Conservation (phyloP, 106 monocot genomes). For the Agapanthus africanus region DNA sequence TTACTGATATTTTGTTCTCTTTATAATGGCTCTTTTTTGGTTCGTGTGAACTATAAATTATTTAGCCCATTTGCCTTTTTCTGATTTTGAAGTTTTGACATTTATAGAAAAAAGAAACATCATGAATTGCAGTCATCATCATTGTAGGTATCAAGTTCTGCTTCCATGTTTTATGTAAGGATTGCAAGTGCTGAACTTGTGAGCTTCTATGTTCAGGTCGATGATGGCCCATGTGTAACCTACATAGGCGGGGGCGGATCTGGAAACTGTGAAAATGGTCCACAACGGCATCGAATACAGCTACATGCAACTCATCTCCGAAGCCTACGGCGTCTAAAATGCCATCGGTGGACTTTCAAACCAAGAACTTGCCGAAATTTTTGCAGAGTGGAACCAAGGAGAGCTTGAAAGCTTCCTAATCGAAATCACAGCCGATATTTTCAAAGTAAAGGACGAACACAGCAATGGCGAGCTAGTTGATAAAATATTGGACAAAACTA, state of each 20-base stretch:
- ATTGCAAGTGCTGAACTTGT: constrained; percentile 1
- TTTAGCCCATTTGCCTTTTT: background rate
- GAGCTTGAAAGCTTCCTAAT: constrained; percentile 36
- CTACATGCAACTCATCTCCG: constrained; percentile 32
- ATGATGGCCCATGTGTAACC: constrained; percentile 30
- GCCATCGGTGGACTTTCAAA: constrained; percentile 19
- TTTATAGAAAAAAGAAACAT: too few relatives aligned
- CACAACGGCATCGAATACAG: constrained; percentile 35
- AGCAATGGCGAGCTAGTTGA: constrained; percentile 22
- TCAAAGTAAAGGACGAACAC: constrained; percentile 20
- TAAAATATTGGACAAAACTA: constrained; percentile 28
- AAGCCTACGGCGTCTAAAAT: constrained; percentile 27
- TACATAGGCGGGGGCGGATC: constrained; percentile 26
- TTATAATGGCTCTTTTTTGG: background rate
- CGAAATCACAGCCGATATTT: constrained; percentile 33
- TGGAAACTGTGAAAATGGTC: constrained; percentile 34
- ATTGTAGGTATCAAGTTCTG: background rate
- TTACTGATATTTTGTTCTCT: background rate
- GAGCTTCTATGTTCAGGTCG: constrained; percentile 12
- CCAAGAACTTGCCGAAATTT: constrained; percentile 18
- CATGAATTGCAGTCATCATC: too few relatives aligned
- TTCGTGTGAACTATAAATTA: background rate
- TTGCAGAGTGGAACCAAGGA: constrained; percentile 26
- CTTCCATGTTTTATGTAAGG: background rate
- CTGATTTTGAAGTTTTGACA: background rate